A percentile compares a stretch with the other conserved stretches of the same genome.
Evolutionary conservation across 1,284 basidiomycete species (phyloP).

Genomic region (Puccinia hordei): DNA sequence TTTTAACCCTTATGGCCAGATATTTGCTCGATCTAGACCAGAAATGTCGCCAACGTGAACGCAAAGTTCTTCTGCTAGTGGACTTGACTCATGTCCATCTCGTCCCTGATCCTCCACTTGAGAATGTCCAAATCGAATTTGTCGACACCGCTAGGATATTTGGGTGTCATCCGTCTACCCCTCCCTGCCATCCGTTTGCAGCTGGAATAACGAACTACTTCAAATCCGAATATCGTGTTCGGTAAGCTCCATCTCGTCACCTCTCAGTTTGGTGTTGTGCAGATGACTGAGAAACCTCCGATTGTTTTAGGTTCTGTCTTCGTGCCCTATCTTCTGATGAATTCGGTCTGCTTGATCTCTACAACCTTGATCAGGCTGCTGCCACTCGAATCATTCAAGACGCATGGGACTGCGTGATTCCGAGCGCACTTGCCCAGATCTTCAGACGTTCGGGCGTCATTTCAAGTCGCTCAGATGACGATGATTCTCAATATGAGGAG

Average conservation of each 20-base stretch:
- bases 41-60: slow-evolving; percentile 36
- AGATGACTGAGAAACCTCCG: neutral
- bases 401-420: slow-evolving; percentile 38
- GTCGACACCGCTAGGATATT: slow-evolving; percentile 40
- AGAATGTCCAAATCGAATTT: slow-evolving; percentile 38
- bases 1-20: neutral
- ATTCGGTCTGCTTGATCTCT: slow-evolving; percentile 38
- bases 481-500: slow-evolving; percentile 24
- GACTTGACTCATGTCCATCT: slow-evolving; percentile 34
- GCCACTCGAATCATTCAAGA: slow-evolving; percentile 46
- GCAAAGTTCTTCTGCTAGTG: slow-evolving; percentile 40
- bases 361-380: slow-evolving; percentile 42
- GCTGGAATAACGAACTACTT: slow-evolving; percentile 44
- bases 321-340: slow-evolving; percentile 45
- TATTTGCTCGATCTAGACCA: slow-evolving; percentile 36
- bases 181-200: slow-evolving; percentile 38
- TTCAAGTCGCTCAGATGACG: slow-evolving; percentile 21
- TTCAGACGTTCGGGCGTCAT: slow-evolving; percentile 39
- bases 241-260: slow-evolving; percentile 13
- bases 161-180: slow-evolving; percentile 9
- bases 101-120: slow-evolving; percentile 31
- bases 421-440: slow-evolving; percentile 1
- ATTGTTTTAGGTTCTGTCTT: slow-evolving; percentile 30
- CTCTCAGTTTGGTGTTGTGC: neutral
- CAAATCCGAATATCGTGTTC: slow-evolving; percentile 48